phyloP scores from a whole-genome alignment of 116 monocot species.

The Papilionanthe hybrid region DNA sequence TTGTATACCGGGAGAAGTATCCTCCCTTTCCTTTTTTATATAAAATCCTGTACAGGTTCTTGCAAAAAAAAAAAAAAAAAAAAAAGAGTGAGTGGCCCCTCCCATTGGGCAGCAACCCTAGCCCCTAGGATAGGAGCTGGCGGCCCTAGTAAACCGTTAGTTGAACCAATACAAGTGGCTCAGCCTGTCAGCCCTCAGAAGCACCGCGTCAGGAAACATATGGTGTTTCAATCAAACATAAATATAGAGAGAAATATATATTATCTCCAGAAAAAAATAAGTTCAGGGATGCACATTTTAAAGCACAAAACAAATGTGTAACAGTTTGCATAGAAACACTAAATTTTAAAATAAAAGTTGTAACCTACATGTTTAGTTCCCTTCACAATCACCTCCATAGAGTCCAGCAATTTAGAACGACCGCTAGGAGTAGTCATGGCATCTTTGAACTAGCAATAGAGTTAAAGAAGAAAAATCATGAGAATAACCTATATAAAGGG shows the following conservation, averaged over 20 bases:
- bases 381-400: conserved; percentile 38
- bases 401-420: conserved; percentile 28
- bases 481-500: not conserved
- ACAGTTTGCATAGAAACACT: not conserved
- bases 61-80: too few species aligned
- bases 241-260: not conserved
- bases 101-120: too few species aligned
- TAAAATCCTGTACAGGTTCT: too few species aligned
- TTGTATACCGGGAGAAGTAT: too few species aligned
- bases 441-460: conserved; percentile 25
- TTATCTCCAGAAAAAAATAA: not conserved
- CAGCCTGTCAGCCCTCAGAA: too few species aligned
- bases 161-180: too few species aligned
- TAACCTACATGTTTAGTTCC: conserved; percentile 30
- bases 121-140: too few species aligned
- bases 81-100: too few species aligned
- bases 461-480: not conserved
- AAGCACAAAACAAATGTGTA: not conserved
- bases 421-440: conserved; percentile 27
- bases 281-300: not conserved
- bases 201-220: not conserved
- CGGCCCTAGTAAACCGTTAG: too few species aligned
- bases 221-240: not conserved
- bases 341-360: not conserved
- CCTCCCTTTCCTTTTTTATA: too few species aligned